Conservation (phyloP, 1,284 basidiomycete species). For the Rhodotorula sp. region DNA sequence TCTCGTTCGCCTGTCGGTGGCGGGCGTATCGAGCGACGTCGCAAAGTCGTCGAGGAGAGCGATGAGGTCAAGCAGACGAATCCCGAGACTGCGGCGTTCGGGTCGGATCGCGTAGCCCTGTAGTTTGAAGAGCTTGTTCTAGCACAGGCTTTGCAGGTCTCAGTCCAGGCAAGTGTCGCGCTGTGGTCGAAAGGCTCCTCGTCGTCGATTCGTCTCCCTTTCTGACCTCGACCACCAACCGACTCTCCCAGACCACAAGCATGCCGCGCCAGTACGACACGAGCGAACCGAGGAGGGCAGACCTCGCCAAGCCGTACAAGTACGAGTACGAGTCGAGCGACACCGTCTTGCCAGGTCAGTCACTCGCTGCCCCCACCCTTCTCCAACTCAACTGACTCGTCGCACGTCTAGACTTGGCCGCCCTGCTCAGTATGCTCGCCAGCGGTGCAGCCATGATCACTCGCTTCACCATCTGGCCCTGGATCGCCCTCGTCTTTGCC, state of each 20-base stretch:
- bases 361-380: background rate
- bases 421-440: conserved; percentile 15
- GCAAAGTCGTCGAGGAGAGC: too few species aligned
- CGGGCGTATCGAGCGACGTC: background rate
- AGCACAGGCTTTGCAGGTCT: too few species aligned
- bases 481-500: conserved; percentile 27
- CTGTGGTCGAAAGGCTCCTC: too few species aligned
- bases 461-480: conserved; percentile 30
- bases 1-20: background rate
- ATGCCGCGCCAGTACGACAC: conserved; percentile 21
- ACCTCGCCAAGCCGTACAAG: conserved; percentile 12
- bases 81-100: background rate
- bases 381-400: too few species aligned
- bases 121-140: too few species aligned
- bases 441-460: conserved; percentile 29
- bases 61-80: background rate
- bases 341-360: conserved; percentile 15
- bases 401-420: conserved; percentile 17
- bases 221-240: background rate
- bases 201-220: too few species aligned
- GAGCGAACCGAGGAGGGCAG: conserved; percentile 18
- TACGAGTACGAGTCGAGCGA: conserved; percentile 9
- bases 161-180: too few species aligned
- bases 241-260: background rate
- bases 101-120: too few species aligned